Base-by-base conservation (phyloP, 2,329 filamentous ascomycete species). In the Hypoxylon sp. region DNA sequence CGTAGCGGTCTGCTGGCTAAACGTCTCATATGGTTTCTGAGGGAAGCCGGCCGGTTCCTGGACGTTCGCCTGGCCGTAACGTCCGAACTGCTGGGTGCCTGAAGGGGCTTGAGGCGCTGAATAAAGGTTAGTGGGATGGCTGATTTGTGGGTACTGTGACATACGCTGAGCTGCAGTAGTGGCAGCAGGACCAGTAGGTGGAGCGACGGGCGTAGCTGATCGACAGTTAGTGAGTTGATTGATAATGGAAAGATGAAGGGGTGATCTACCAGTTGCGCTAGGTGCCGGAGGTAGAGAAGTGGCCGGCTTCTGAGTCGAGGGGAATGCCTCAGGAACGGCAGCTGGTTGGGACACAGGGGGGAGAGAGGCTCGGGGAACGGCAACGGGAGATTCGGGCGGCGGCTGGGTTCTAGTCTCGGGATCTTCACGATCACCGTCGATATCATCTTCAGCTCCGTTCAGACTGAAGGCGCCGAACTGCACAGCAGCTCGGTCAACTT, bases 381-480 rank as follows among this genome's bases (percentile, higher is more conserved):
- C 74, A 30, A 74, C 89, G 36, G 96, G 96, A 17, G 96, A 98
- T 78, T 97, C 94, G 72, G 95, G 93, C 28, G 95, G 95, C 69
- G 95, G 94, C 77, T 98, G 95, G 71, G 93, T 90, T 76, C 95
- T 91, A 61, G 96, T 98, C 85, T 98, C 95, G 43, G 95, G 90
- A 80, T 98, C 94, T 82, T 99, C 96, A 69, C 94, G 90, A 76
- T 98, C 94, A 70, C 95, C 94, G 77, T 98, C 96, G 69, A 97
- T 93, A 75, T 98, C 94, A 59, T 94, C 92, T 52, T 94, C 92
- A 67, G 88, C 87, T 58, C 90, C 94, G 77, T 93, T 94, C 75
- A 99, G 81, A 77, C 91, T 97, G 85, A 99, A 93, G 79, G 94
- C 97, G 70, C 96, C 96, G 79, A 99, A 99, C 78, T 98, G 95